Evolutionary conservation across 1,284 basidiomycete genomes (phyloP), one percentile per base, ranked within the genome.

Genomic region (Singerocomus inundabilis): DNA sequence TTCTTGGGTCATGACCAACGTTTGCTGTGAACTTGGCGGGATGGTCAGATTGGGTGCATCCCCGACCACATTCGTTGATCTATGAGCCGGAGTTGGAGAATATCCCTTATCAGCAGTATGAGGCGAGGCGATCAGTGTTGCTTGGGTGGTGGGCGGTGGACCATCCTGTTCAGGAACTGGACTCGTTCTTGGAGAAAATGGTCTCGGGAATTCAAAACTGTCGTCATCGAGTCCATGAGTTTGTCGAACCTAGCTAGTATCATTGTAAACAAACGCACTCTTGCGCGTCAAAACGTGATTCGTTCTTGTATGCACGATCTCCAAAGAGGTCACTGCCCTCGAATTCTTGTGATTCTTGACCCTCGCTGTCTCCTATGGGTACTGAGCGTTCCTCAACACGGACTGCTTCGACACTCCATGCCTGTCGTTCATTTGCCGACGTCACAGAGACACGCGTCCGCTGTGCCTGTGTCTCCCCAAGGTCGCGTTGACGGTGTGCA

Each of bases 261-360:
- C 21, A 7, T 18, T 6, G 25, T 24, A 32, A n/a, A 26, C 32
- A 33, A 21, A 48, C 66, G 28, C 39, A 66, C 66, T 33, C 34
- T 16, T 47, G 48, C 28, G 21, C 24, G 2, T 49, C 26, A 8
- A 31, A 24, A 2, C 11, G 15, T 5, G 3, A 12, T 32, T 40
- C 39, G 5, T 48, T 24, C 3, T 37, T 44, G 12, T 49, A 55
- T 25, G 15, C 9, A 4, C 40, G 46, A 41, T 61, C 59, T 7
- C 63, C 63, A 41, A 67, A 66, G 4, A 62, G 53, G 44, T 63
- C 61, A 4, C 41, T 45, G 1, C 44, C 64, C 44, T 59, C 49
- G 6, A 62, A 21, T 13, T 53, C 53, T 34, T 40, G 28, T 11
- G 52, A 59, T 32, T 32, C 41, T 29, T 46, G 40, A 1, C 5